These are phyloP conservation scores for Euclidium syriacum DNA, from an alignment of 345 rosid genomes.

Conservation along the genomic window DNA sequence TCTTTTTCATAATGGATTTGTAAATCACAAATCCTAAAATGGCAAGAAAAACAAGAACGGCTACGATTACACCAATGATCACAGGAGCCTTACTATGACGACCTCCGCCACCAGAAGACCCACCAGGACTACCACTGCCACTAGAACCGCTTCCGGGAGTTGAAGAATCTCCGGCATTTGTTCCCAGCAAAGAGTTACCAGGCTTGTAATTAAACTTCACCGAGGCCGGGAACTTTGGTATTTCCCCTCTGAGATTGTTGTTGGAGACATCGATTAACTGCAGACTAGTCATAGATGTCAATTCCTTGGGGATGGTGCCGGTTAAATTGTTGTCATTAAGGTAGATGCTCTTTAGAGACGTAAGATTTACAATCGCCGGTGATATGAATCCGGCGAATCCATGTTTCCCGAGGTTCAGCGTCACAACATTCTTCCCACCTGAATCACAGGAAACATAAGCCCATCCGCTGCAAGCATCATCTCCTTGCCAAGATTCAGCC, in stretches of 20 bases:
- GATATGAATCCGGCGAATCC: constrained; percentile 56
- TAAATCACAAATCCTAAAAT: constrained; percentile 44
- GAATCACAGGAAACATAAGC: constrained; percentile 49
- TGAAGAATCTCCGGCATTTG: constrained; percentile 26
- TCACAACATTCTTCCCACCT: constrained; percentile 28
- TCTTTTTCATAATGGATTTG: constrained; percentile 40
- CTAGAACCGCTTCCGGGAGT: constrained; percentile 11
- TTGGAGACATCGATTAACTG: constrained; percentile 56
- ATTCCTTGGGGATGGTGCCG: constrained; percentile 52
- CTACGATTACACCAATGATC: constrained; percentile 46
- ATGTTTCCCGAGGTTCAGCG: constrained; percentile 46
- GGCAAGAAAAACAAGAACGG: constrained; percentile 38
- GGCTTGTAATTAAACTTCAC: constrained; percentile 41
- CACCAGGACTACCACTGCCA: constrained; percentile 15
- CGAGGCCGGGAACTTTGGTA: constrained; percentile 35
- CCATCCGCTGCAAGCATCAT: constrained; percentile 61
- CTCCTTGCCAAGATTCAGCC: constrained; percentile 67
- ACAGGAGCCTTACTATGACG: constrained; percentile 35
- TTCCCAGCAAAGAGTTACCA: constrained; percentile 50
- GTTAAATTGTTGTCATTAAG: constrained; percentile 57
- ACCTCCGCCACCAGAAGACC: constrained; percentile 19
- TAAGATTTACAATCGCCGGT: constrained; percentile 50
- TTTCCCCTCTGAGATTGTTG: constrained; percentile 57
- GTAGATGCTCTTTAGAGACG: constrained; percentile 41
- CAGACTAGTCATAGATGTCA: constrained; percentile 46